Evolutionary conservation across 2,329 filamentous ascomycete species (phyloP).

Genomic region (Fusarium fracticaudum): DNA sequence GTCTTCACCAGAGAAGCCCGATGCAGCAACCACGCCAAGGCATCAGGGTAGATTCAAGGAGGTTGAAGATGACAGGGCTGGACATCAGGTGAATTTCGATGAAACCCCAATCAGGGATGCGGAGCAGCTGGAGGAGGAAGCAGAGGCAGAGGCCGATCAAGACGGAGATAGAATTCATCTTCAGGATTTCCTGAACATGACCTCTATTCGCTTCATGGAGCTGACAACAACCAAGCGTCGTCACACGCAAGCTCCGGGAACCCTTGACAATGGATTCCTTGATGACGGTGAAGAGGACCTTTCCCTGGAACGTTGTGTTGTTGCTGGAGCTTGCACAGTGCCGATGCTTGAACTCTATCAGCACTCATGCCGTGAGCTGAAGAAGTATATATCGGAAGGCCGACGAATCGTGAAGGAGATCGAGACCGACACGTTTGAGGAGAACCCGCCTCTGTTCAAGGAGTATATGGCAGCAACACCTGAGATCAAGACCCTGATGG

Average conservation of each 20-base stretch:
- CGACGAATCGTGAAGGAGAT: slow-evolving; percentile 90
- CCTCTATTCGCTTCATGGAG: slow-evolving; percentile 98
- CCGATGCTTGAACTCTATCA: slow-evolving; percentile 96
- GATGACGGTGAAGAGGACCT: slow-evolving; percentile 59
- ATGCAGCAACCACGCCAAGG: slow-evolving; percentile 63
- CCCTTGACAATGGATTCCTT: slow-evolving; percentile 54
- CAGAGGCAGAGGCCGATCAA: slow-evolving; percentile 59
- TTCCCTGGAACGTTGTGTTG: slow-evolving; percentile 80
- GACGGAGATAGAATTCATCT: slow-evolving; percentile 75
- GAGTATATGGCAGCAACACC: slow-evolving; percentile 89
- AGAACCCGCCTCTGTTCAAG: slow-evolving; percentile 90
- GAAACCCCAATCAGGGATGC: slow-evolving; percentile 53
- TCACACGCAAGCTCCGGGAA: slow-evolving; percentile 76
- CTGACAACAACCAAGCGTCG: slow-evolving; percentile 94
- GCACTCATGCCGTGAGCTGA: slow-evolving; percentile 93
- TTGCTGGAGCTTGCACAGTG: slow-evolving; percentile 89
- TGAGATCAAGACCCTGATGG: slow-evolving; percentile 86
- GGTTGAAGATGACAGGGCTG: slow-evolving; percentile 58
- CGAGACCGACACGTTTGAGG: slow-evolving; percentile 85
- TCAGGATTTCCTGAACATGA: slow-evolving; percentile 93
- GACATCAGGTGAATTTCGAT: slow-evolving; percentile 57
- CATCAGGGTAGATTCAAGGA: slow-evolving; percentile 65
- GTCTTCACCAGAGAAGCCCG: slow-evolving; percentile 59
- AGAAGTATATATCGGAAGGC: slow-evolving; percentile 95
- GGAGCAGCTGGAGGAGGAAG: slow-evolving; percentile 57